Base-by-base conservation (phyloP, 2,329 filamentous ascomycete genomes). In the Stagonosporopsis chrysanthemi region DNA sequence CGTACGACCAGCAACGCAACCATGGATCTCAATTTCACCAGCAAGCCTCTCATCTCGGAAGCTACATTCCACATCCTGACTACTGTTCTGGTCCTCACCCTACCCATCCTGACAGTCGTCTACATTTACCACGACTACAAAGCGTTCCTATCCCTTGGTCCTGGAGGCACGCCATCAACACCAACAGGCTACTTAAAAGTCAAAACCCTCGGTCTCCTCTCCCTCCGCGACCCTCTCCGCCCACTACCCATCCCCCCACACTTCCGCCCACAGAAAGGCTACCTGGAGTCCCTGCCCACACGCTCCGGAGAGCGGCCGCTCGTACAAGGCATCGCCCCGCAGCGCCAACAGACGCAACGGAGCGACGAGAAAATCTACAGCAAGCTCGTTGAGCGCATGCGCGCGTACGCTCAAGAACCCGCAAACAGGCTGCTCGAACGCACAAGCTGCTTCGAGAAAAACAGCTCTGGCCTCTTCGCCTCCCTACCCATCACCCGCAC, bases 361-460 rank as follows among this genome's bases (percentile, higher is more conserved):
- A 85, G 86, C 66, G n/a, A 77, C 80, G 64, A 81, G 81, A 2
- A 75, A 77, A 53, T 84, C 81, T 68, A 85, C 46, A 39, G 12
- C 0, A 48, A 11, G 0, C 62, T 76, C 0, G 67, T 70, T 6
- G 39, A 28, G 2, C 52, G 52, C 2, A 66, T 77, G 33, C 54
- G 60, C 3, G 29, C 17, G 0, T 56, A 76, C 11, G 65, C 74
- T 1, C 26, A 36, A 0, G 66, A 73, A 2, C 67, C 72, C 0
- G 49, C 52, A 3, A 75, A 76, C 35, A 51, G 58, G 11, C 64
- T 82, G 17, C 23, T 68, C 2, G 68, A 87, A 8, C 89, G 85
- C 0, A 88, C 84, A 1, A 91, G 88, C 1, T 93, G 90, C 70
- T 88, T 95, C 64, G 91, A 95, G 75, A 94, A 93, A 78, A 88